Conservation (phyloP, 768 basidiomycete genomes). For the Rubroboletus pulcherrimus region DNA sequence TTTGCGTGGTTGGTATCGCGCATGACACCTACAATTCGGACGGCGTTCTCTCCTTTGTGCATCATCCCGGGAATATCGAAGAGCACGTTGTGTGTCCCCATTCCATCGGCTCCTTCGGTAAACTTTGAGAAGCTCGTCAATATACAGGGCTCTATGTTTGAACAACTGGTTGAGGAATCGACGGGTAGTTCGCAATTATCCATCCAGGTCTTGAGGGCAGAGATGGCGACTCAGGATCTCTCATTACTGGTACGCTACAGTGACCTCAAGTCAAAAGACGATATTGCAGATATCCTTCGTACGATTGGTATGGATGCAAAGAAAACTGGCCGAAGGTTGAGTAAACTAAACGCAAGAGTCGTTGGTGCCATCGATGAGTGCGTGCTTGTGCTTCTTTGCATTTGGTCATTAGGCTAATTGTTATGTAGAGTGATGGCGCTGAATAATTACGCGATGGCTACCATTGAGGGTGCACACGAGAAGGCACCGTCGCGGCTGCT, state of each 20-base stretch:
- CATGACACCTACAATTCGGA: constrained; percentile 42
- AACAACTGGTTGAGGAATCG: constrained; percentile 57
- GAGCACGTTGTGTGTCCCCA: constrained; percentile 39
- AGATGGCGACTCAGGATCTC: constrained; percentile 73
- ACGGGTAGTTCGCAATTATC: constrained; percentile 57
- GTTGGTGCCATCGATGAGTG: constrained; percentile 72
- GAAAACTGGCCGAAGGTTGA: constrained; percentile 54
- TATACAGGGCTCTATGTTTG: constrained; percentile 59
- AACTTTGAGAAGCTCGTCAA: constrained; percentile 62
- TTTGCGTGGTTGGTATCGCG: constrained; percentile 42
- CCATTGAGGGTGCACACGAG: constrained; percentile 41
- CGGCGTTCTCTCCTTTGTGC: constrained; percentile 56
- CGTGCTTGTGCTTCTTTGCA: constrained; percentile 28
- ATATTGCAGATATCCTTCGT: constrained; percentile 46
- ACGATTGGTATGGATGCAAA: constrained; percentile 62
- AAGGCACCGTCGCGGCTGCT: constrained; percentile 30
- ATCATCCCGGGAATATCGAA: constrained; percentile 55
- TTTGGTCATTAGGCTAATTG: background rate
- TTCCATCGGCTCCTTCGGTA: constrained; percentile 32
- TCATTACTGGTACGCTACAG: constrained; percentile 60
- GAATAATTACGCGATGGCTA: constrained; percentile 64
- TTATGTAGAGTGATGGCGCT: constrained; percentile 61
- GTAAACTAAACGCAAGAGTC: constrained; percentile 62
- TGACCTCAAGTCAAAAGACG: constrained; percentile 56
- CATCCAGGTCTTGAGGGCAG: constrained; percentile 68